Conservation (phyloP, 2,329 filamentous ascomycete species). For the Diaporthe sp. region DNA sequence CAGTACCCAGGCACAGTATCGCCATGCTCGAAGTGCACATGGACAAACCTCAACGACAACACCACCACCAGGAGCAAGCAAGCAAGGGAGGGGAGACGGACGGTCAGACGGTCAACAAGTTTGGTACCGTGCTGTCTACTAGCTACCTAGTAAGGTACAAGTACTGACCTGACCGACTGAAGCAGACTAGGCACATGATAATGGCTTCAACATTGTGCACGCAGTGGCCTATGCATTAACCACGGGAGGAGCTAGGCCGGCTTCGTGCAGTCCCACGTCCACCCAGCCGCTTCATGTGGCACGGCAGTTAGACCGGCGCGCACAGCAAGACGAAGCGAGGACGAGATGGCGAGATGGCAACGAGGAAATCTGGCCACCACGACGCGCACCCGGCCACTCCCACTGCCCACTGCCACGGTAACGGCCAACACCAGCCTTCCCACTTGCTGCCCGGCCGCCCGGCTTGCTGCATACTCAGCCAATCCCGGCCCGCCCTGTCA, state of each 20-base stretch:
- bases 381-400: constrained; percentile 19
- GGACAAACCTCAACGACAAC: not conserved
- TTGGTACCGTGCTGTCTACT: constrained; percentile 8
- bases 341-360: constrained; percentile 32
- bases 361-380: constrained; percentile 20
- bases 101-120: constrained; percentile 11
- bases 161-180: not conserved
- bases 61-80: not conserved
- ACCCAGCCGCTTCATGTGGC: constrained; percentile 28
- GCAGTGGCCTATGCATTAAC: constrained; percentile 22
- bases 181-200: not conserved
- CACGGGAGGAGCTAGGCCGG: constrained; percentile 17
- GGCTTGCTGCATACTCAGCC: constrained; percentile 32
- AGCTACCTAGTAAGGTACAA: not conserved
- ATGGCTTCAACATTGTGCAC: not conserved
- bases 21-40: not conserved
- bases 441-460: constrained; percentile 6
- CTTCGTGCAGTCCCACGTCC: constrained; percentile 11
- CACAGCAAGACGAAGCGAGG: constrained; percentile 21
- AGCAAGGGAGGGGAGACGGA: not conserved
- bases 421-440: constrained; percentile 21
- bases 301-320: constrained; percentile 22
- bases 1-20: constrained; percentile 11
- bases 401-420: constrained; percentile 23
- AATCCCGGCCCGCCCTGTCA: constrained; percentile 16